These are phyloP conservation scores for Petasospora rhodanensis DNA, from an alignment of 1,139 yeast species.

Conservation along the genomic window DNA sequence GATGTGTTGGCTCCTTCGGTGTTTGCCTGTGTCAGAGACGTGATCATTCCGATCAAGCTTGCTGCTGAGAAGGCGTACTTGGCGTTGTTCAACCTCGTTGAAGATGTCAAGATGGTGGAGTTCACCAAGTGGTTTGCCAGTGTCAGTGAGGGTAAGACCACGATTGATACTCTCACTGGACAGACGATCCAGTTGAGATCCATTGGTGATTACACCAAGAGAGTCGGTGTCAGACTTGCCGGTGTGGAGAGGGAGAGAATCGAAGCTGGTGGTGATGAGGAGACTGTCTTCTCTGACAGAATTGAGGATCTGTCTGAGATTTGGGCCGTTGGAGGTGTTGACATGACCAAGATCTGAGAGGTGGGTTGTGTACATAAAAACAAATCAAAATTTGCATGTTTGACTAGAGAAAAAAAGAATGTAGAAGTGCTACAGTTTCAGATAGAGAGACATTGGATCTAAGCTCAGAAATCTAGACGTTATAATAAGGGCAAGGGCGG, in stretches of 20 bases:
- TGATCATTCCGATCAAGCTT: conserved; percentile 81
- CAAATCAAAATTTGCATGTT: too few relatives aligned
- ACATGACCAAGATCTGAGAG: conserved; percentile 28
- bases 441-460: too few relatives aligned
- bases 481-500: too few relatives aligned
- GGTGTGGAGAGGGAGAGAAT: conserved; percentile 80
- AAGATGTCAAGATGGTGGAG: conserved; percentile 51
- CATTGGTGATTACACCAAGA: conserved; percentile 78
- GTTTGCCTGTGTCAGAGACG: conserved; percentile 80
- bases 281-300: conserved; percentile 77
- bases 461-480: too few relatives aligned
- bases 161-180: conserved; percentile 40
- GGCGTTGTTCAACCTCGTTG: conserved; percentile 66
- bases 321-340: conserved; percentile 81
- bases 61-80: conserved; percentile 93
- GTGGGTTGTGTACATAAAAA: too few relatives aligned
- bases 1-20: conserved; percentile 66
- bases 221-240: conserved; percentile 84
- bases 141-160: conserved; percentile 20
- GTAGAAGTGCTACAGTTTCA: too few relatives aligned
- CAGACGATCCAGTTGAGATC: conserved; percentile 63
- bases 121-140: conserved; percentile 57
- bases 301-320: conserved; percentile 83
- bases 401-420: too few relatives aligned
- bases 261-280: conserved; percentile 88